Evolutionary conservation across 176 grass and related monocot species (phyloP).

Genomic region (Chrysopogon serrulatus): DNA sequence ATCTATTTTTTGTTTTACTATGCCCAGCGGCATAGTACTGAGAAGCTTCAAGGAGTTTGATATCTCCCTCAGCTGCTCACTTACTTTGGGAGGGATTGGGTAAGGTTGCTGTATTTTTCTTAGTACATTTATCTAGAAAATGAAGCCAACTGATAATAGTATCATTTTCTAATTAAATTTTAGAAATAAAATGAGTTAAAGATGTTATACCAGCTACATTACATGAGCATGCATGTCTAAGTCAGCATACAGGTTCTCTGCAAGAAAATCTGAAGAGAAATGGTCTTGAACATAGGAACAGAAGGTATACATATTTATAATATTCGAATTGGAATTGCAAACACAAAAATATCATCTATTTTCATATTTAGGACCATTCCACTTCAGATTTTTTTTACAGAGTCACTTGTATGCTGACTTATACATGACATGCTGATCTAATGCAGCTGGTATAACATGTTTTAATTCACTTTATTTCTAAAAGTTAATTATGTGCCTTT

Average conservation of each 20-base stretch:
- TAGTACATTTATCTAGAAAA: conserved; percentile 23
- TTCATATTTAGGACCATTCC: too few species aligned
- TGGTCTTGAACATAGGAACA: neutral
- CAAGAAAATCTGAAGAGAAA: neutral
- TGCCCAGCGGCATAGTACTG: conserved; percentile 14
- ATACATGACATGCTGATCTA: too few species aligned
- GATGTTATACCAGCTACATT: conserved; percentile 1
- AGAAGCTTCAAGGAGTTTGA: conserved; percentile 57
- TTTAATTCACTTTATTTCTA: neutral
- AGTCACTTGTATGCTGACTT: too few species aligned
- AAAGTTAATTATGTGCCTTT: neutral
- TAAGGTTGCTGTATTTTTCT: neutral
- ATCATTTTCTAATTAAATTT: neutral
- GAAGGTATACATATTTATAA: neutral
- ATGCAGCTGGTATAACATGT: conserved; percentile 7
- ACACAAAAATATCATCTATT: neutral
- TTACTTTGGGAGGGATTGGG: conserved; percentile 33
- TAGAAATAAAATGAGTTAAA: neutral
- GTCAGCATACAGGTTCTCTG: neutral
- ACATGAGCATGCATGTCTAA: neutral
- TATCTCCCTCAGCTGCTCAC: conserved; percentile 45
- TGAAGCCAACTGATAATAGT: neutral
- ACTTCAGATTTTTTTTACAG: too few species aligned
- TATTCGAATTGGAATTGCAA: neutral
- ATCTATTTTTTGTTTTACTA: conserved; percentile 16